A percentile compares a stretch with the other conserved stretches of the same genome.
phyloP scores from a whole-genome alignment of 163 green algal genomes.

The Scenedesmus sp. region DNA sequence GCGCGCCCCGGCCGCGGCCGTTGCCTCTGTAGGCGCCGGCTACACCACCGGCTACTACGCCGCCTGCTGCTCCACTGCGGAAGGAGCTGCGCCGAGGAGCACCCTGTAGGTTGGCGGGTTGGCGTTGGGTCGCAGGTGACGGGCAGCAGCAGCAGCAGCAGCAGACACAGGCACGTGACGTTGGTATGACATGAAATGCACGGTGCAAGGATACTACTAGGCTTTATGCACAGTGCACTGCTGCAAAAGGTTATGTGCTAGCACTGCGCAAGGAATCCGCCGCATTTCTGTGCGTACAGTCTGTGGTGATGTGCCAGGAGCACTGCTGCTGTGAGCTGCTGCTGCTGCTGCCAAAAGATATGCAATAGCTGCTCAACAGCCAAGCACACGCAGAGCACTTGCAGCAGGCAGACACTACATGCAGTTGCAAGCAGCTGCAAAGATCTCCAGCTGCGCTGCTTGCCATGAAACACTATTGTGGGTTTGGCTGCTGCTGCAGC shows the following conservation, averaged over 20 bases:
- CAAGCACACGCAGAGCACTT: not conserved
- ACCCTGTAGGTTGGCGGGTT: conserved; percentile 9
- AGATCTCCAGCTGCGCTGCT: not conserved
- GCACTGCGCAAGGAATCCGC: too few relatives aligned
- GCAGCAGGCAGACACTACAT: not conserved
- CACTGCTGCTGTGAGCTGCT: not conserved
- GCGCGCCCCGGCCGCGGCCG: conserved; percentile 21
- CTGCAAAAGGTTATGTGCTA: not conserved
- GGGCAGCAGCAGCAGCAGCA: not conserved
- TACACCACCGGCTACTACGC: not conserved
- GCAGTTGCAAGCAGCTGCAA: not conserved
- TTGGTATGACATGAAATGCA: not conserved
- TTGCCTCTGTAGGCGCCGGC: conserved; percentile 29
- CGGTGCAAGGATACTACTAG: not conserved
- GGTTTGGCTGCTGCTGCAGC: conserved; percentile 17
- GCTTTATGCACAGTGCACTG: not conserved
- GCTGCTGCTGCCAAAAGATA: not conserved
- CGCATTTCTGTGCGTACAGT: not conserved
- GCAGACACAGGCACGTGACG: not conserved
- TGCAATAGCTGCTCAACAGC: not conserved
- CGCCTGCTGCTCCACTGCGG: conserved; percentile 32
- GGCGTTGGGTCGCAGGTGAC: not conserved
- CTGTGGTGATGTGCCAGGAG: not conserved
- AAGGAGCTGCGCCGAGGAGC: conserved; percentile 44
- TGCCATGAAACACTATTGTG: not conserved